Evolutionary conservation across 2,329 filamentous ascomycete genomes (phyloP).

Genomic region (Zymoseptoria ardabiliae): DNA sequence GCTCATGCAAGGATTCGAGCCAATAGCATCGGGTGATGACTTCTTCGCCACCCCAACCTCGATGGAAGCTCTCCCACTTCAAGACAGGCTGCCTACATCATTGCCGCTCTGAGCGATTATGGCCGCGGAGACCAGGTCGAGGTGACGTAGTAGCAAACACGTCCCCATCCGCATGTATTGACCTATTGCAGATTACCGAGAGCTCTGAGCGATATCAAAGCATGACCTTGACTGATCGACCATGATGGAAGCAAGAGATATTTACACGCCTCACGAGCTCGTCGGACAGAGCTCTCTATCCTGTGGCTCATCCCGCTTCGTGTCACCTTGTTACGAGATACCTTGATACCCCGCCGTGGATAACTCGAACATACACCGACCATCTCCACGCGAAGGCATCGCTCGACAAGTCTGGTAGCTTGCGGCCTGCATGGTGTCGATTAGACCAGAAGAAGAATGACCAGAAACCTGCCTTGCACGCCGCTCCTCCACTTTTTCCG

Average conservation of each 20-base stretch:
- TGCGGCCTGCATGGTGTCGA: constrained; percentile 6
- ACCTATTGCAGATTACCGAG: background rate
- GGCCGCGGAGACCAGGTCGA: background rate
- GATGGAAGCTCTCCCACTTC: background rate
- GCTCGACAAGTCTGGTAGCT: constrained; percentile 11
- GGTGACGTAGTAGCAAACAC: background rate
- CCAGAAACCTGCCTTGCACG: background rate
- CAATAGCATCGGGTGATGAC: background rate
- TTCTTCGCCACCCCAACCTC: background rate
- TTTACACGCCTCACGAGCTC: background rate
- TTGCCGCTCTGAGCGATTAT: background rate
- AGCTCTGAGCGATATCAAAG: background rate
- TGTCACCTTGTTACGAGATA: background rate
- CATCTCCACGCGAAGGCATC: constrained; percentile 6
- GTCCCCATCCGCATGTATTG: background rate
- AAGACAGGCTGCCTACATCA: background rate
- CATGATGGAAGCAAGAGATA: background rate
- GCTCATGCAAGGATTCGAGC: background rate
- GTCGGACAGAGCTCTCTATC: background rate
- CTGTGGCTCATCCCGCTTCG: background rate
- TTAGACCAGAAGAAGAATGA: background rate
- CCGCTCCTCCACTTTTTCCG: too few species aligned
- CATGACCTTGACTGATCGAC: background rate
- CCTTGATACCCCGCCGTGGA: background rate
- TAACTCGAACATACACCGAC: background rate